Base-by-base conservation (phyloP, 208 protist species). In the Tritrichomonas foetus region DNA sequence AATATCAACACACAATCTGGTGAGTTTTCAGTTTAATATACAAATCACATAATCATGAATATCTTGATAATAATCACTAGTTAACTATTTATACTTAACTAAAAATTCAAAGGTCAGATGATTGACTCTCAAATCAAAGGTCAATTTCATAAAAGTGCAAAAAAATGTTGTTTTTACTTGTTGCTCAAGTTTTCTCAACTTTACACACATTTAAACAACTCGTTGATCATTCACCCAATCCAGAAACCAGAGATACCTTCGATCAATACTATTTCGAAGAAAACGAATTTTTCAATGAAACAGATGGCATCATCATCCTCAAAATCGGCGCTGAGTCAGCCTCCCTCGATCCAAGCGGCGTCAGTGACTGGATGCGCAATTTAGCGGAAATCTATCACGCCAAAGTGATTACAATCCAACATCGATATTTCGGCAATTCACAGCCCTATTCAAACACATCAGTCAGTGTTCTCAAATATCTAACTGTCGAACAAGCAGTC, bases 401-500 rank as follows among this genome's bases (percentile, higher is more conserved):
- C 1, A 89, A 53, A n/a, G 78, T 89, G 14, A 47, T 89, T 53
- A 89, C 78, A 25, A 53, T 89, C 39, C 78, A 89, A 36, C 78
- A 89, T n/a, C 33, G 78, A 89, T 89, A 47, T 49, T 89, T 89
- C n/a, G 78, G 78, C 22, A 89, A 89, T 57, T 89, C 78, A 33
- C 44, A 53, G 16, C 78, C 78, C 53, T 27, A 61, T 13, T 5
- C 53, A 8, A 33, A 14, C 11, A 44, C 47, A 14, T n/a, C 39
- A 39, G 30, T 39, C 27, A 27, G 57, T 20, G 14, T 33, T 16
- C 78, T 89, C 16, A 27, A 89, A 57, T 89, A 57, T 36, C 39
- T 89, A n/a, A 89, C 78, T 20, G 78, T 89, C 2, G 78, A 89
- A 20, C 78, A 89, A 50, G 78, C 78, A 47, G 47, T 89, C 44